Percentiles rank a stretch among this genome's conserved stretches.
Conservation (phyloP, 2,329 filamentous ascomycete genomes). For the Fusarium stilboides region DNA sequence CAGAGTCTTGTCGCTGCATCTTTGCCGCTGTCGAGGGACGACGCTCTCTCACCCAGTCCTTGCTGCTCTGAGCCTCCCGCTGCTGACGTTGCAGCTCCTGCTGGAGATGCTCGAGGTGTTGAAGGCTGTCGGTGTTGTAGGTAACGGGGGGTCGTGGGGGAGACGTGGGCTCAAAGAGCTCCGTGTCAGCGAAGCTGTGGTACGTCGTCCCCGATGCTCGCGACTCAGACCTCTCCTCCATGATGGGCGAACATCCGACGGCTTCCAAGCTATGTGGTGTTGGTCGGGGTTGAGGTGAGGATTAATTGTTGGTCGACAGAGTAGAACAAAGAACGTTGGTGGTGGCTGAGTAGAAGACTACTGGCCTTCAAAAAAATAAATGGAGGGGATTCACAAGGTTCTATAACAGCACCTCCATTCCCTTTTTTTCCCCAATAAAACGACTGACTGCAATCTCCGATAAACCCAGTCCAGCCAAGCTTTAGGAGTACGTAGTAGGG, state of each 20-base stretch:
- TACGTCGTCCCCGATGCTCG: slow-evolving; percentile 66
- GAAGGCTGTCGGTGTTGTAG: slow-evolving; percentile 41
- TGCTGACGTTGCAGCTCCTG: slow-evolving; percentile 45
- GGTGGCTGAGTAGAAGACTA: slow-evolving; percentile 2
- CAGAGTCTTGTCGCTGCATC: slow-evolving; percentile 72
- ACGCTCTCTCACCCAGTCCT: slow-evolving; percentile 48
- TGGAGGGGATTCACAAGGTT: slow-evolving; percentile 26
- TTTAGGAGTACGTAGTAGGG: slow-evolving; percentile 3
- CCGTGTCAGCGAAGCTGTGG: slow-evolving; percentile 68
- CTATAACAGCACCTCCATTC: slow-evolving; percentile 33
- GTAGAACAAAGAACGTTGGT: slow-evolving; percentile 13
- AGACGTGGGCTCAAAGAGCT: slow-evolving; percentile 61
- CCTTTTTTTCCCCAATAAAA: slow-evolving; percentile 27
- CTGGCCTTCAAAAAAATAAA: slow-evolving; percentile 15
- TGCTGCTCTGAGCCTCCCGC: slow-evolving; percentile 23
- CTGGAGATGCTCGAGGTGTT: slow-evolving; percentile 44
- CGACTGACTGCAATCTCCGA: slow-evolving; percentile 45
- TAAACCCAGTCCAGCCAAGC: slow-evolving; percentile 44
- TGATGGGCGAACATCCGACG: slow-evolving; percentile 46
- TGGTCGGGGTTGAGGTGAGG: background rate
- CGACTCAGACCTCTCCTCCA: slow-evolving; percentile 58
- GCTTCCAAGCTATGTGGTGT: slow-evolving; percentile 1
- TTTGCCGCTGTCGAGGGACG: slow-evolving; percentile 53
- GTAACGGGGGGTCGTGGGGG: slow-evolving; percentile 48
- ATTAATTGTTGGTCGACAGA: slow-evolving; percentile 3